Base-by-base conservation (phyloP, 495 filamentous ascomycete species). In the Aspergillus homomorphus region DNA sequence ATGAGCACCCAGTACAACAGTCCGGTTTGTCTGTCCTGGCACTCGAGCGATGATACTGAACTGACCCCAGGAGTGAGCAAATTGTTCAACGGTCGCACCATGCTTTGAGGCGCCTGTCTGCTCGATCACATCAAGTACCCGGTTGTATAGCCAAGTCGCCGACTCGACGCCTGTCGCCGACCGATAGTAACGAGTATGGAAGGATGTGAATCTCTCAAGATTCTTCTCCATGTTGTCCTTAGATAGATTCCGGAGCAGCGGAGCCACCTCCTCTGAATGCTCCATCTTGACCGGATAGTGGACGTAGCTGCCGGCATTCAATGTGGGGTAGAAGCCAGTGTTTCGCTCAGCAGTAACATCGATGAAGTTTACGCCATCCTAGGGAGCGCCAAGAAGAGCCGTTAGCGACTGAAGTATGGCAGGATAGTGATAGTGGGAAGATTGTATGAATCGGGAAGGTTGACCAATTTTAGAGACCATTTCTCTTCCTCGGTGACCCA, bases 401-500 rank as follows among this genome's bases (percentile, higher is more conserved):
- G 53, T 68, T 59, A 64, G 49, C 45, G 14, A 53, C 15, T 23
- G 44, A 8, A 1, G 41, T 28, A 55, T 18, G 15, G 20, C 24
- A 20, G 1, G 24, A 58, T 18, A 4, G 15, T 54, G 19, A n/a
- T n/a, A 12, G 14, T 41, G 28, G 26, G 20, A 53, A 20, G 24
- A n/a, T n/a, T n/a, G n/a, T n/a, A n/a, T n/a, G n/a, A n/a, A n/a
- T n/a, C n/a, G n/a, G n/a, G n/a, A n/a, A n/a, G n/a, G n/a, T n/a
- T n/a, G n/a, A 96, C 91, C 62, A 92, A 77, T 70, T 89, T 86
- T 59, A 98, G 77, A 62, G 82, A 84, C 89, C 95, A 96, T 75
- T 98, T 98, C 75, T 96, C 86, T 26, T 96, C 91, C 64, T 98
- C 93, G 0, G 89, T 93, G 22, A 96, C 86, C 89, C 89, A 95